Evolutionary conservation across 2,329 filamentous ascomycete genomes (phyloP), one percentile per base, ranked within the genome.

Genomic region (Pyrenochaeta sp.): DNA sequence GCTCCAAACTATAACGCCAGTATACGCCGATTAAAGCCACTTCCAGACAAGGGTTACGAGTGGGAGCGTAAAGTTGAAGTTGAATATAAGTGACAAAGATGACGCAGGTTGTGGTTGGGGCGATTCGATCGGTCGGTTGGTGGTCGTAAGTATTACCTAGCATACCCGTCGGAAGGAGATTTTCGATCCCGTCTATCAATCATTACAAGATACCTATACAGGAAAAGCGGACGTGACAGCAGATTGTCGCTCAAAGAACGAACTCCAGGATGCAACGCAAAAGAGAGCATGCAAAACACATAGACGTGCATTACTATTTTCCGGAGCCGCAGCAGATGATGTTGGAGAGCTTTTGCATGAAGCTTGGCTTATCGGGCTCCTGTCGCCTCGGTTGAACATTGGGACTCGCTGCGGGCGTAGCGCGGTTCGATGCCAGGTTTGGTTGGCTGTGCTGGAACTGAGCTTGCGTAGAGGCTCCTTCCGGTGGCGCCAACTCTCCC

Each of bases 371-470:
- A 70, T 93, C 88, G 57, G 85, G 80, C 69, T 94, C 87, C 60
- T 81, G 77, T 56, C 72, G 73, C 57, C 79, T 80, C 59, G 70
- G 77, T 67, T 79, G 77, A 47, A 79, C 82, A 24, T 54, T 67
- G 29, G 62, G 66, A 39, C 60, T 69, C 34, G 64, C 58, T 34
- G 57, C 58, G 17, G 77, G 75, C 51, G 75, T 80, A 49, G 81
- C 82, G 67, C 86, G 78, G 63, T 83, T 84, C 35, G 88, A 83
- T 56, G 61, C 58, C 41, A 96, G 81, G 72, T 96, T 94, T 72
- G 90, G 89, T 67, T 88, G 89, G 77, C 90, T 96, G 81, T 90
- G 93, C 78, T 96, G 91, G 81, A 96, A 96, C 71, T 96, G 93
- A 58, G 93, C 93, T 74, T 95, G 90, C 55, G 90, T 96, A 68